Evolutionary conservation across 2,329 filamentous ascomycete genomes (phyloP), one percentile per base, ranked within the genome.

Genomic region (Aaosphaeria arxii): DNA sequence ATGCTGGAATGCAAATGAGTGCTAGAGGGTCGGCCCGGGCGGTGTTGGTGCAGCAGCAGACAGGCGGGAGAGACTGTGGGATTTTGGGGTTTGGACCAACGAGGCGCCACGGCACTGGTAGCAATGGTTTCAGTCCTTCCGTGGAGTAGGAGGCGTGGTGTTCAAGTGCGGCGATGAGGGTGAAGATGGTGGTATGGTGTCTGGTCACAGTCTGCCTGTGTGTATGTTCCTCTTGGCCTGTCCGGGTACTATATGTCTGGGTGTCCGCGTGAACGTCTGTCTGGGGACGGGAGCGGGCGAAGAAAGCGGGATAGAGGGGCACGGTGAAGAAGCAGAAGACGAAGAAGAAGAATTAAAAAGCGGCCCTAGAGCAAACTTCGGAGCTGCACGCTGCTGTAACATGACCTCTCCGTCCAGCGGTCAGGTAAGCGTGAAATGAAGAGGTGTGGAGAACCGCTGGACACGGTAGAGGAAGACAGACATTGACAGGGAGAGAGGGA

Each of bases 371-470:
- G 56, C 56, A 58, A 57, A 58, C 9, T 24, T 24, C 48, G 47
- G 52, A 47, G 45, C 47, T 51, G 56, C 51, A 48, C 57, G 60
- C 33, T 47, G 52, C 33, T 47, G 52, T 48, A 54, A 49, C 51
- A 69, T 67, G 61, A 61, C 62, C 62, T 59, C 50, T 59, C 33
- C n/a, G 11, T 45, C 53, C 57, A 63, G 63, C 57, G 51, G 65
- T 65, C 63, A 66, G 65, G 33, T 58, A 61, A 63, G 61, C 59
- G 61, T 67, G 54, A n/a, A 43, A 57, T 64, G 63, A 60, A 65
- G 61, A 59, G 58, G 62, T 60, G 56, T 53, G 62, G 56, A 59
- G 33, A 4, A 36, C 33, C 50, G 56, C 50, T 59, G 63, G 63
- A 59, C 61, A 62, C 59, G 55, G 46, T 46, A 40, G 39, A 40